These are phyloP conservation scores for Kluyveromyces siamensis DNA, from an alignment of 805 yeast species.

Conservation along the genomic window DNA sequence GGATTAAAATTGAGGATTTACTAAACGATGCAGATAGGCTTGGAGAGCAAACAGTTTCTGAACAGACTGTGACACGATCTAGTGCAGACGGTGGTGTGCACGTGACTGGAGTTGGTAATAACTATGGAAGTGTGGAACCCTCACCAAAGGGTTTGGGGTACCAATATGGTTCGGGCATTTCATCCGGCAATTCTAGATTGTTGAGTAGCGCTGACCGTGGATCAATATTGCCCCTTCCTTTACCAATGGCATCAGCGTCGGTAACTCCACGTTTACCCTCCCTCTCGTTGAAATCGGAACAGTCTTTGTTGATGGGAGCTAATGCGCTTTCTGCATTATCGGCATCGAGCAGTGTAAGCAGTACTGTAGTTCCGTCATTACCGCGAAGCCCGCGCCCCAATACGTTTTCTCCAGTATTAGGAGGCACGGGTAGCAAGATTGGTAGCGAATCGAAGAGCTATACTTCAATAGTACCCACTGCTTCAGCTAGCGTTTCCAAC, in stretches of 20 bases:
- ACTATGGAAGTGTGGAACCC: not conserved
- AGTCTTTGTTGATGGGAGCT: not conserved
- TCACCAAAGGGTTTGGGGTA: not conserved
- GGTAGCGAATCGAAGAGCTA: not conserved
- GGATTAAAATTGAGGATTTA: constrained; percentile 2
- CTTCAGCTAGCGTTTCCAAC: not conserved
- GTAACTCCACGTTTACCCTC: not conserved
- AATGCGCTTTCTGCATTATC: not conserved
- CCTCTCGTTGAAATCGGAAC: not conserved
- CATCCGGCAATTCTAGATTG: not conserved
- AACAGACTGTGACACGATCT: not conserved
- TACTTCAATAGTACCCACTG: not conserved
- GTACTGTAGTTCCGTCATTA: not conserved
- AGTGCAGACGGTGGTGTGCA: not conserved
- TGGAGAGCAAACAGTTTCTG: not conserved
- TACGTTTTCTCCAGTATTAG: not conserved
- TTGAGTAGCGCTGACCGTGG: not conserved
- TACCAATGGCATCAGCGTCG: not conserved
- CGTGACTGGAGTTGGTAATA: not conserved
- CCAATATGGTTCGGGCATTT: not conserved
- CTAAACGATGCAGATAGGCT: not conserved
- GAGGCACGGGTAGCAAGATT: not conserved
- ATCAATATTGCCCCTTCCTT: not conserved
- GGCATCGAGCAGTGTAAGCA: not conserved
- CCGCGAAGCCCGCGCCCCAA: not conserved